Conservation (phyloP, 2,329 filamentous ascomycete species). For the Trichoderma asperellum region DNA sequence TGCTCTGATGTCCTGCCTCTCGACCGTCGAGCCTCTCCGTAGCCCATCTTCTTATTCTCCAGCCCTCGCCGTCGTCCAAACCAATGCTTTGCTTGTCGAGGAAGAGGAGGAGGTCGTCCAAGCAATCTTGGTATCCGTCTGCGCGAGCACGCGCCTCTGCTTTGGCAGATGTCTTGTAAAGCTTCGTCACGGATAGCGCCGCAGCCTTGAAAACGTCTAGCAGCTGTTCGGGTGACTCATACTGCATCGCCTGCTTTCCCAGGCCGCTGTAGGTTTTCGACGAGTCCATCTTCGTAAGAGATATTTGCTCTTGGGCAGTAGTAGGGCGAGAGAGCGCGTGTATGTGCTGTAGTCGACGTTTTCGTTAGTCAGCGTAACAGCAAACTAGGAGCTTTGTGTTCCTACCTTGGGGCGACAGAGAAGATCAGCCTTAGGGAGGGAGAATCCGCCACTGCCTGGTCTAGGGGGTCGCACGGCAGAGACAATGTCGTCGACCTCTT, state of each 20-base stretch:
- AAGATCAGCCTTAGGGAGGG: conserved; percentile 9
- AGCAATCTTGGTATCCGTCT: conserved; percentile 90
- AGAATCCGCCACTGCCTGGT: conserved; percentile 7
- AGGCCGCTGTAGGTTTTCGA: conserved; percentile 30
- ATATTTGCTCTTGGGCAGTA: background rate
- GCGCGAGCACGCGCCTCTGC: conserved; percentile 75
- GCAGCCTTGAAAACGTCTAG: conserved; percentile 90
- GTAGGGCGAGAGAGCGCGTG: background rate
- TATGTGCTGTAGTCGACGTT: background rate
- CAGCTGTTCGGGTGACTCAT: conserved; percentile 64
- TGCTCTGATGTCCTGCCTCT: conserved; percentile 55
- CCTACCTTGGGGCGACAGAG: conserved; percentile 12
- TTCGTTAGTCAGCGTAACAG: conserved; percentile 13
- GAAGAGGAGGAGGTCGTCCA: conserved; percentile 86
- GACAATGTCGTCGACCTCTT: background rate
- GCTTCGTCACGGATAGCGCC: conserved; percentile 89
- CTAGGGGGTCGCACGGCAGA: conserved; percentile 15
- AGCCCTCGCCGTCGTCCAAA: conserved; percentile 76
- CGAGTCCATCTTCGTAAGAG: conserved; percentile 26
- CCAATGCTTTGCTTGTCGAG: conserved; percentile 82
- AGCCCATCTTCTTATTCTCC: conserved; percentile 65
- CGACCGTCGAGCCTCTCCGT: conserved; percentile 70
- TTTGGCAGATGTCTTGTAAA: conserved; percentile 88
- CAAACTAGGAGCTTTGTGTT: conserved; percentile 22
- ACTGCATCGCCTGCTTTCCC: conserved; percentile 40